Conservation (phyloP, 345 rosid genomes). For the Punica granatum region DNA sequence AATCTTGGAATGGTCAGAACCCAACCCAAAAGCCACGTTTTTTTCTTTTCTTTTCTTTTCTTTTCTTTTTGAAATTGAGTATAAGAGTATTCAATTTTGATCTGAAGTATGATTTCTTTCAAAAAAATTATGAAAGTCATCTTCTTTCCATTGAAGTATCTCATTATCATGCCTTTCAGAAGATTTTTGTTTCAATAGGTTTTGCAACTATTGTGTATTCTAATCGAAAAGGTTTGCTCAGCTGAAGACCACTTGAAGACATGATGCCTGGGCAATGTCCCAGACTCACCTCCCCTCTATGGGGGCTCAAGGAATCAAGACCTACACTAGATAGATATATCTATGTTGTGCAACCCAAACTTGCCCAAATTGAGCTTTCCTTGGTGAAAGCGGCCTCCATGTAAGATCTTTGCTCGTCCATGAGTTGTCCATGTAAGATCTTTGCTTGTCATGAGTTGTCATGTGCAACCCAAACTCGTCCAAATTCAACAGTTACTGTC, state of each 20-base stretch:
- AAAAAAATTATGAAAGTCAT: slow-evolving; percentile 31
- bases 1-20: no score
- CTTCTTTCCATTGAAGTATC: slow-evolving; percentile 52
- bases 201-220: slow-evolving; percentile 37
- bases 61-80: no score
- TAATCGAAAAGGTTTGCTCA: slow-evolving; percentile 29
- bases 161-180: slow-evolving; percentile 22
- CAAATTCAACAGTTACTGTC: slow-evolving; percentile 35
- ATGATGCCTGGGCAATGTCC: slow-evolving; percentile 61
- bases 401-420: slow-evolving; percentile 35
- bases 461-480: no score
- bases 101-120: slow-evolving; percentile 6
- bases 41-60: no score
- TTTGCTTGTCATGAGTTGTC: slow-evolving; percentile 22
- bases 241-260: slow-evolving; percentile 51
- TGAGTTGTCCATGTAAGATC: no score
- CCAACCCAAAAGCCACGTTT: no score
- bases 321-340: slow-evolving; percentile 21
- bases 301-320: slow-evolving; percentile 18
- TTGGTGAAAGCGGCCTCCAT: slow-evolving; percentile 54
- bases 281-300: slow-evolving; percentile 43
- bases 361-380: slow-evolving; percentile 28
- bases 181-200: slow-evolving; percentile 18
- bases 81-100: no score
- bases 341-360: slow-evolving; percentile 65